Base-by-base conservation (phyloP, 73 alveolate genomes). In the Paramecium sonneborni region DNA sequence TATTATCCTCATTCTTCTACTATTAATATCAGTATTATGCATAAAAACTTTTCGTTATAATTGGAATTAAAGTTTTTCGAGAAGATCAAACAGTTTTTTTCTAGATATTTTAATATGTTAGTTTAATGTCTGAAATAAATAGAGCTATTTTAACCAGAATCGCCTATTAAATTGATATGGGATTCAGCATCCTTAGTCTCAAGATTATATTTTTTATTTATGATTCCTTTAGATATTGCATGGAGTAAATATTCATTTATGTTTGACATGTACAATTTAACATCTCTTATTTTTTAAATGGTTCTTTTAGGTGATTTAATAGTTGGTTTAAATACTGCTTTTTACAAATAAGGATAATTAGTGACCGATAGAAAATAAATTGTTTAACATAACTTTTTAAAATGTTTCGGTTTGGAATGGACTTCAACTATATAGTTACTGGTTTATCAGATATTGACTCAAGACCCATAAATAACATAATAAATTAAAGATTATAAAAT, bases 391-490 rank as follows among this genome's bases (percentile, higher is more conserved):
- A 43, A 32, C 28, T 43, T 79, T 26, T 20, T 23, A 10, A 79
- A 41, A 46, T 32, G 62, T 30, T 79, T 24, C 41, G 90, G 90
- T 30, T 43, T 79, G 20, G 90, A 79, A 44, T 79, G 90, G 69
- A 32, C 55, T 10, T 79, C 90, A 4, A 14, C 72, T 10, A 43
- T 79, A 1, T 46, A 79, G 21, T 46, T 79, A 46, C 37, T 79
- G 30, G 55, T 79, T 37, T 79, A 41, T 46, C 41, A 24, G 9
- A 39, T 79, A 46, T 23, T 79, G 2, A 46, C 90, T 6, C 18
- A 44, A 12, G 90, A 43, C 18, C 37, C 35, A 0, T 11, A 11
- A 5, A 44, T 79, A 24, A 28, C 41, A 4, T 12, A 43, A 3
- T 10, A 38, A 5, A 43, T 79, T 15, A 79, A 79, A 79, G 41